These are phyloP conservation scores for Puccinia sorghi DNA, from an alignment of 1,284 basidiomycete species.

Conservation along the genomic window DNA sequence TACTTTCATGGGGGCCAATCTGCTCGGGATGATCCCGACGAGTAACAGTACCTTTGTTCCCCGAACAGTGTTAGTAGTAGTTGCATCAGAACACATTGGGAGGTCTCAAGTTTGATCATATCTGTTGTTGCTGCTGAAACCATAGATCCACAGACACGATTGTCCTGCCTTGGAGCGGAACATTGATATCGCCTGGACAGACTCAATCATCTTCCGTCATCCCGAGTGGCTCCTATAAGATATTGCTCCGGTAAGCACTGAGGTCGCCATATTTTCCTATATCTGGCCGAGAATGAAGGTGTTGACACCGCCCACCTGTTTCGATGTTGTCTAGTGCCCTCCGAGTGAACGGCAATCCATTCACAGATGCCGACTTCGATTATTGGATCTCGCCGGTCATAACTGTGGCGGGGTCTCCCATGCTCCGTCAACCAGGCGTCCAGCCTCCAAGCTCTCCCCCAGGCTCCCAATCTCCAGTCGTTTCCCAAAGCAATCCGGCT, in stretches of 20 bases:
- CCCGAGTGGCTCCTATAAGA: constrained; percentile 33
- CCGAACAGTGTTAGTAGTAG: constrained; percentile 22
- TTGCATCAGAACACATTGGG: background rate
- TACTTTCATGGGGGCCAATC: constrained; percentile 16
- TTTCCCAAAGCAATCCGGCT: background rate
- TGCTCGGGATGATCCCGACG: constrained; percentile 34
- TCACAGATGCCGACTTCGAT: constrained; percentile 25
- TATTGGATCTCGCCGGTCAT: constrained; percentile 37
- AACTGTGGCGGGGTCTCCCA: background rate
- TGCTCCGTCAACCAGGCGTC: background rate
- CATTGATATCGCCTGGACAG: background rate
- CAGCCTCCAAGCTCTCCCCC: background rate
- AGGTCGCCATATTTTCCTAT: background rate
- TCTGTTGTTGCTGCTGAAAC: background rate
- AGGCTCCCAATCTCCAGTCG: background rate
- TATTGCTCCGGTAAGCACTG: constrained; percentile 40
- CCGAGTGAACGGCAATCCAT: constrained; percentile 29
- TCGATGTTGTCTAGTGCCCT: constrained; percentile 13
- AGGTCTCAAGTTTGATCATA: background rate
- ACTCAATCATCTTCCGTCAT: background rate
- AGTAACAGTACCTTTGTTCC: constrained; percentile 29
- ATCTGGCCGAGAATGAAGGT: background rate
- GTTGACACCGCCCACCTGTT: background rate
- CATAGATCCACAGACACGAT: background rate
- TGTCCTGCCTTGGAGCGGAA: constrained; percentile 24